Base-by-base conservation (phyloP, 192 early-diverging fungal genomes). In the Podila epigama region DNA sequence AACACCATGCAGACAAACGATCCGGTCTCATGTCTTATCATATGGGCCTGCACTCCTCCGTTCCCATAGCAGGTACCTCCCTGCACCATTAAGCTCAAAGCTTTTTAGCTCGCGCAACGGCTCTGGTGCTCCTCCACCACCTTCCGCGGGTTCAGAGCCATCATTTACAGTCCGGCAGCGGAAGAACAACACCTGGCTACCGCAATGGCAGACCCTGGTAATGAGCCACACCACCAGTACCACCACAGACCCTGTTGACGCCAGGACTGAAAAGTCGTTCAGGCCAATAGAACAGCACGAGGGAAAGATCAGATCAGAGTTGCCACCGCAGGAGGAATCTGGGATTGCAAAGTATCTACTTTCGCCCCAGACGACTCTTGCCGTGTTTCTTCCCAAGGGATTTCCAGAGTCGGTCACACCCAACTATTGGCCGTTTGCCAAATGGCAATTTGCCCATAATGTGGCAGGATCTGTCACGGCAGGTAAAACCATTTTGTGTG, bases 381-480 rank as follows among this genome's bases (percentile, higher is more conserved):
- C 65, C 5, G 83, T 85, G 15, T 96, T 96, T 62, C 79, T 96
- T 39, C 95, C 95, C 9, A 85, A 90, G 40, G 90, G 87, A 36
- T 94, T 89, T 64, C 90, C 90, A 29, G 81, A 87, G 42, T 87
- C 91, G 0, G 92, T 95, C 8, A 86, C 91, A 8, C 79, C 83
- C 35, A 89, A 93, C 77, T 96, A 95, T 70, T 81, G 85, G 33
- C 72, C 80, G 12, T 95, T 92, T 79, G 86, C 88, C 31, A 81
- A 90, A 52, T 96, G 92, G 90, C 88, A 92, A 69, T 92, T 95
- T 70, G 56, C 89, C 25, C 89, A 94, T 64, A 92, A 89, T 61
- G 85, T 93, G 8, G 79, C 92, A 3, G 94, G 93, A 36, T 86
- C 93, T 0, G 85, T 95, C 2, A 93, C 92, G 4, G 87, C 89